phyloP scores from a whole-genome alignment of 225 moss, liverwort and hornwort genomes.

The Marchantia paleacea region DNA sequence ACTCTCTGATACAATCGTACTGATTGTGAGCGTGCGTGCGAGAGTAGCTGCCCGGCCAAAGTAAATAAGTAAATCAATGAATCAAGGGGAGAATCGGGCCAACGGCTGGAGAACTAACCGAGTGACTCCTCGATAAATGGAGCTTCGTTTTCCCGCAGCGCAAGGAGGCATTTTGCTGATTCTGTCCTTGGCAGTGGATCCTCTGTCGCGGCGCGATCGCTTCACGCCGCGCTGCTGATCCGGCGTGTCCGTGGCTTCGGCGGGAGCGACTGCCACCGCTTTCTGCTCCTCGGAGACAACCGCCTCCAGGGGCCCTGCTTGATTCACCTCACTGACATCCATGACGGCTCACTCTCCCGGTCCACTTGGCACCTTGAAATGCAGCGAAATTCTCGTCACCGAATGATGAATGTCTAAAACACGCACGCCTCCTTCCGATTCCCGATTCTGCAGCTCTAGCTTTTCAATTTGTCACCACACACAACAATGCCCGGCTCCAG shows the following conservation, averaged over 20 bases:
- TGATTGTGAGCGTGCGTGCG: not conserved
- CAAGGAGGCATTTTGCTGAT: slow-evolving; percentile 96
- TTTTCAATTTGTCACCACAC: not conserved
- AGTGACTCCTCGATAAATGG: slow-evolving; percentile 85
- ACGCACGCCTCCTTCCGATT: not conserved
- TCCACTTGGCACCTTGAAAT: not conserved
- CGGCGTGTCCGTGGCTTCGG: slow-evolving; percentile 9
- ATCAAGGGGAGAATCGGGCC: slow-evolving; percentile 1
- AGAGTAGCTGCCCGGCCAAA: too few species aligned
- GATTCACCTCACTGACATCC: slow-evolving; percentile 11
- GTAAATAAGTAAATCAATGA: not conserved
- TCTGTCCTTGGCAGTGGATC: slow-evolving; percentile 80
- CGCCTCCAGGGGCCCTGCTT: not conserved
- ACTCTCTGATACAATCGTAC: too few species aligned
- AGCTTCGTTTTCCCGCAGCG: slow-evolving; percentile 83
- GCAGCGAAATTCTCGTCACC: not conserved
- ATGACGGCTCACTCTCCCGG: not conserved
- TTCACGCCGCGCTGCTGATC: slow-evolving; percentile 63
- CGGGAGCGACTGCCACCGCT: slow-evolving; percentile 12
- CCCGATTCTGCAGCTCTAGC: not conserved
- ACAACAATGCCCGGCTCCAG: not conserved
- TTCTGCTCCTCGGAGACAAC: slow-evolving; percentile 33
- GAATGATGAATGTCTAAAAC: not conserved
- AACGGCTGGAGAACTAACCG: too few species aligned
- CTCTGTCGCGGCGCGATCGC: slow-evolving; percentile 69